Base-by-base conservation (phyloP, 176 grass and related monocot species). In the Cymbopogon citratus region DNA sequence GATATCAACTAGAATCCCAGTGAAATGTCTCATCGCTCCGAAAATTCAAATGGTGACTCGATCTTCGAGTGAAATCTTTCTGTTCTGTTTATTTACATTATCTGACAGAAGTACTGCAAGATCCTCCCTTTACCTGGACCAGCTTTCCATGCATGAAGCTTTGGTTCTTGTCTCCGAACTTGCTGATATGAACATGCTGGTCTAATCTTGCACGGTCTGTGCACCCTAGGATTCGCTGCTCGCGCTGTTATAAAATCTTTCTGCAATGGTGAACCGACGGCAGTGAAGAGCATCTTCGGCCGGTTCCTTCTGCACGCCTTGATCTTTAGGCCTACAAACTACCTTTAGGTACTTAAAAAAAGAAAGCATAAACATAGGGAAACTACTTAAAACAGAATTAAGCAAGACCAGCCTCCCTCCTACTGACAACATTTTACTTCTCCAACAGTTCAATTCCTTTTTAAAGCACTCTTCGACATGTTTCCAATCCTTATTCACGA, bases 131-230 rank as follows among this genome's bases (percentile, higher is more conserved):
- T 71, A 54, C 19, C 70, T 3, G 25, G 41, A 44, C 71, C 56
- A 71, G 40, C 64, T 71, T 85, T 65, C 73, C 65, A 44, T 77
- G 63, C 40, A 35, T 65, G 40, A 33, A 84, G 38, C 69, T 87
- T 36, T 28, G 61, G 51, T 62, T 24, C 49, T 23, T 81, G n/a
- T n/a, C n/a, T n/a, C n/a, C n/a, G n/a, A n/a, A n/a, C n/a, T n/a
- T n/a, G n/a, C n/a, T n/a, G n/a, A n/a, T n/a, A n/a, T n/a, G n/a
- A n/a, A n/a, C n/a, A n/a, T 40, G 56, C 8, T 1, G 24, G 92
- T 54, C 92, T 92, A 8, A 93, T 99, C 45, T 92, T 90, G 12
- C 96, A 98, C 34, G 96, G 96, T 2, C 87, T 98, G n/a, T 93
- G 92, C 60, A 93, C 91, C 18, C 87, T 95, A 13, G 96, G 96